Evolutionary conservation across 345 rosid genomes (phyloP).

Genomic region (Ceriops zippeliana): DNA sequence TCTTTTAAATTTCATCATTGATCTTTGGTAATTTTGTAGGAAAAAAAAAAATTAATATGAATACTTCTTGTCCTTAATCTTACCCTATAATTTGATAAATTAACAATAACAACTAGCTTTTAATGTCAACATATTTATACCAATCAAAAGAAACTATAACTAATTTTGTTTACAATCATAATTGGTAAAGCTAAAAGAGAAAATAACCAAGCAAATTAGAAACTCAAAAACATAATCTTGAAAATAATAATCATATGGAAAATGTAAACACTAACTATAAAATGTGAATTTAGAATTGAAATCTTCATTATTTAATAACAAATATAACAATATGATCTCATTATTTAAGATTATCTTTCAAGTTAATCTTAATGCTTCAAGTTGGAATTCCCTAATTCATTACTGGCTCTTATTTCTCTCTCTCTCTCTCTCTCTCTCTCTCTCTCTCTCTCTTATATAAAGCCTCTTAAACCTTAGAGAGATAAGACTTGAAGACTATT

Average conservation of each 20-base stretch:
- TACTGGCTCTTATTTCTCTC: slow-evolving; percentile 37
- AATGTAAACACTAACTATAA: neutral
- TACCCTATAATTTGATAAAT: too few relatives aligned
- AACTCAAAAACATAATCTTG: too few relatives aligned
- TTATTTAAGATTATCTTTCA: slow-evolving; percentile 56
- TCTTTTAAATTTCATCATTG: too few relatives aligned
- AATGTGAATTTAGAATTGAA: neutral
- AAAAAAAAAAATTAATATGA: too few relatives aligned
- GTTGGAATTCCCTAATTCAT: slow-evolving; percentile 57
- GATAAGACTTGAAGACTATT: slow-evolving; percentile 55
- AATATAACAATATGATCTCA: slow-evolving; percentile 84
- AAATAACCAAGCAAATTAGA: too few relatives aligned
- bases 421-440: neutral
- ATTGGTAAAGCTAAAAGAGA: too few relatives aligned
- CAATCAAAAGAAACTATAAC: too few relatives aligned
- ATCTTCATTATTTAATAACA: slow-evolving; percentile 37
- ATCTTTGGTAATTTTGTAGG: too few relatives aligned
- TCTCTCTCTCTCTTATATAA: slow-evolving; percentile 26
- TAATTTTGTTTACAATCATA: too few relatives aligned
- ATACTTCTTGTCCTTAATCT: too few relatives aligned
- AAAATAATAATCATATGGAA: neutral
- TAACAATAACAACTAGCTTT: too few relatives aligned
- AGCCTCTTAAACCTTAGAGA: slow-evolving; percentile 80
- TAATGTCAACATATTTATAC: too few relatives aligned
- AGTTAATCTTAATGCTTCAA: slow-evolving; percentile 41